Conservation (phyloP, 2,329 filamentous ascomycete species). For the Emydomyces testavorans region DNA sequence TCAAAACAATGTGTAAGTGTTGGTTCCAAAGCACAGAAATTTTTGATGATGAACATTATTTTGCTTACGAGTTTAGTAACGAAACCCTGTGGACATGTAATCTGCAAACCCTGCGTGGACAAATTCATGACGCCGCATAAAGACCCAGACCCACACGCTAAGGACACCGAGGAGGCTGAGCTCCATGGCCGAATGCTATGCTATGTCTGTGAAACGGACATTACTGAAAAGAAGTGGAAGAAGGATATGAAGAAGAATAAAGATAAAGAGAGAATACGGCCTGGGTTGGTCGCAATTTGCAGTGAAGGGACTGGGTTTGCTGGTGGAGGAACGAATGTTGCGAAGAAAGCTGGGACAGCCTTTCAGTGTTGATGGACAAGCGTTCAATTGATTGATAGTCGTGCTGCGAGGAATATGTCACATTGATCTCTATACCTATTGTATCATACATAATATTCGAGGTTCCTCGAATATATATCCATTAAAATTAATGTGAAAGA, state of each 20-base stretch:
- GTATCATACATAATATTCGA: constrained; percentile 1
- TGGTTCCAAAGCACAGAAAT: not conserved
- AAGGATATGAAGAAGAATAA: constrained; percentile 35
- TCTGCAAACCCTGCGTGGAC: constrained; percentile 73
- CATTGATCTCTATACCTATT: constrained; percentile 1
- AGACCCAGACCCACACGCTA: constrained; percentile 50
- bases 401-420: not conserved
- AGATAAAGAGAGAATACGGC: constrained; percentile 48
- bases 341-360: constrained; percentile 64
- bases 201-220: constrained; percentile 74
- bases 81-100: constrained; percentile 81
- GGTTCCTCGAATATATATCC: too few relatives aligned
- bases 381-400: not conserved
- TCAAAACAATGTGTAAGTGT: constrained; percentile 55
- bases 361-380: constrained; percentile 60
- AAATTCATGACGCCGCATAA: constrained; percentile 61
- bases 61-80: constrained; percentile 43
- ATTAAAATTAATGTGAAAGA: too few relatives aligned
- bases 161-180: constrained; percentile 38
- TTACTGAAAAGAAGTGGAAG: constrained; percentile 41
- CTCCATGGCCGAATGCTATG: constrained; percentile 49
- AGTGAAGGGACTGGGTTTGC: constrained; percentile 91
- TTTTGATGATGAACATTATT: not conserved
- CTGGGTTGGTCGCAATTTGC: constrained; percentile 66
- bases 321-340: constrained; percentile 69